phyloP scores from a whole-genome alignment of 225 moss, liverwort and hornwort genomes.

The Sphagnum tenellum region DNA sequence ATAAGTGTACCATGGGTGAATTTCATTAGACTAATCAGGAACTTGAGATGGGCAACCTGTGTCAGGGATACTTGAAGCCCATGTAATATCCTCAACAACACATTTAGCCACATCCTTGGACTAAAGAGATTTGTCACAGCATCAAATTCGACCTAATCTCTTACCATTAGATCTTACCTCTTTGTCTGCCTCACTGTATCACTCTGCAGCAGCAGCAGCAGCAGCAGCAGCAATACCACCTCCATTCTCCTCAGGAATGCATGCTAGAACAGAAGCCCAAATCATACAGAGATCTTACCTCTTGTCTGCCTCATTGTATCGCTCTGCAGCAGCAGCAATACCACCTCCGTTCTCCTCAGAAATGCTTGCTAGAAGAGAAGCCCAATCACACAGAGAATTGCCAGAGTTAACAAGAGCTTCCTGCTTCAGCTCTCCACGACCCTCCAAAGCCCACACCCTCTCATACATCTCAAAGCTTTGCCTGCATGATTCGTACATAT shows the following conservation, averaged over 20 bases:
- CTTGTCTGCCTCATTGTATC: conserved; percentile 51
- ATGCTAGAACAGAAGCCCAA: conserved; percentile 63
- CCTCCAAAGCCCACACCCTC: conserved; percentile 50
- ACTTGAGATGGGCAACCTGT: no score
- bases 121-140: no score
- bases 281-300: conserved; percentile 62
- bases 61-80: no score
- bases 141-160: no score
- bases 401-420: conserved; percentile 75
- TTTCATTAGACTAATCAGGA: no score
- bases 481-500: conserved; percentile 28
- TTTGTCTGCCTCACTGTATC: no score
- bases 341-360: conserved; percentile 56
- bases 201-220: conserved; percentile 2
- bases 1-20: no score
- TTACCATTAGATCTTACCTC: no score
- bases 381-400: conserved; percentile 73
- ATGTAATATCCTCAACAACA: no score
- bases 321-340: conserved; percentile 29
- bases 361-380: conserved; percentile 53
- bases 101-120: no score
- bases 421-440: conserved; percentile 49
- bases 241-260: conserved; percentile 48
- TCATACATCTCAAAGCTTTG: conserved; percentile 75
- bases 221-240: conserved; percentile 39